Conservation (phyloP, 2,329 filamentous ascomycete genomes). For the Thelonectria olida region DNA sequence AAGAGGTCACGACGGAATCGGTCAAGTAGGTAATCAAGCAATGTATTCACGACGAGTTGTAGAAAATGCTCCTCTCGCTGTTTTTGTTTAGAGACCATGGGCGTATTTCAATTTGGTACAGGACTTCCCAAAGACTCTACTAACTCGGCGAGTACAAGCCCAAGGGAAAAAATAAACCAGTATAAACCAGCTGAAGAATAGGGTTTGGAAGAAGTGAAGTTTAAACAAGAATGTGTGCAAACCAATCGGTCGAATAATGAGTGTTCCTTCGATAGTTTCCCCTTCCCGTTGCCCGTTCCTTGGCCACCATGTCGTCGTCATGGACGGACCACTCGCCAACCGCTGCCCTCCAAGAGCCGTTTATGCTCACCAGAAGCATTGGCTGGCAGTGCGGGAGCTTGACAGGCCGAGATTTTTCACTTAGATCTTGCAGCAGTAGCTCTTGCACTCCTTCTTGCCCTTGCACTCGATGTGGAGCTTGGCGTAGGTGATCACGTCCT, state of each 20-base stretch:
- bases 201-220: neutral
- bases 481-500: constrained; percentile 9
- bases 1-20: too few species aligned
- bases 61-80: too few species aligned
- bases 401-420: neutral
- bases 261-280: neutral
- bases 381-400: neutral
- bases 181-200: neutral
- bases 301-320: neutral
- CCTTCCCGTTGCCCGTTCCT: neutral
- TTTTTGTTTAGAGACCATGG: neutral
- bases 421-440: constrained; percentile 17
- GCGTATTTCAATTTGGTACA: neutral
- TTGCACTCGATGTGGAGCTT: constrained; percentile 13
- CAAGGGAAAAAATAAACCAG: neutral
- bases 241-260: neutral
- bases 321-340: neutral
- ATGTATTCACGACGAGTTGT: too few species aligned
- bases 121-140: neutral
- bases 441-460: constrained; percentile 20
- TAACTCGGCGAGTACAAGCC: neutral
- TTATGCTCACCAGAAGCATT: too few species aligned
- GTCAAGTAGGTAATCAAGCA: too few species aligned
- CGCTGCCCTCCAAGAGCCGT: neutral
- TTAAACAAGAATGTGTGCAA: neutral